Evolutionary conservation across 148 eudicot genomes (phyloP).

Genomic region (Chenopodium suecicum): DNA sequence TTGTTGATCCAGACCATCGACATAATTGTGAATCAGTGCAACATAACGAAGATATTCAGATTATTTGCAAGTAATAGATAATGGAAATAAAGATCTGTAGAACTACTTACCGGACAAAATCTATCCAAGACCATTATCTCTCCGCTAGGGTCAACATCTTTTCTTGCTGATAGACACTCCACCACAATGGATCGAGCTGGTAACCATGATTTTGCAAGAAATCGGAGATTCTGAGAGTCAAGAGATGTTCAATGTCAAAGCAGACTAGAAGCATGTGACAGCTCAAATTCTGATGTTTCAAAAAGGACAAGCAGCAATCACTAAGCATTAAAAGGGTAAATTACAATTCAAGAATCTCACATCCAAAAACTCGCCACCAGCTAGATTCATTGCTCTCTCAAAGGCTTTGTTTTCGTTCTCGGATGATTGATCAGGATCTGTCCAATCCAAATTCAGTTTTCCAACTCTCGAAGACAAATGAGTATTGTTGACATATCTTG

Average conservation of each 20-base stretch:
- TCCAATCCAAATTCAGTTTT: conserved; percentile 80
- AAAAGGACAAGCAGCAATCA: not conserved
- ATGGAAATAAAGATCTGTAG: not conserved
- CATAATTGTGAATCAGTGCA: not conserved
- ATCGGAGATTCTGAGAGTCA: conserved; percentile 49
- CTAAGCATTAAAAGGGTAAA: not conserved
- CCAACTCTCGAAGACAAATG: conserved; percentile 83
- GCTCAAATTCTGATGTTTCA: not conserved
- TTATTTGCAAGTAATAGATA: not conserved
- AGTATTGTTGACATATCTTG: conserved; percentile 81
- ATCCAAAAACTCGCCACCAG: conserved; percentile 84
- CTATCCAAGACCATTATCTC: conserved; percentile 66
- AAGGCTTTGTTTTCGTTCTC: conserved; percentile 85
- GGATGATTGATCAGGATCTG: conserved; percentile 77
- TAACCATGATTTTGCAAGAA: conserved; percentile 72
- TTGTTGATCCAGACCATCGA: not conserved
- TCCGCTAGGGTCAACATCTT: conserved; percentile 58
- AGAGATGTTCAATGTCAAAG: conserved; percentile 11
- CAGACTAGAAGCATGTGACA: not conserved
- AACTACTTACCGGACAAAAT: conserved; percentile 68
- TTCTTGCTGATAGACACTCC: conserved; percentile 60
- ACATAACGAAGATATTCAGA: not conserved
- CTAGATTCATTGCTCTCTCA: conserved; percentile 66
- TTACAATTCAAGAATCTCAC: conserved; percentile 43
- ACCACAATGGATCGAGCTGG: conserved; percentile 78